Evolutionary conservation across 2,329 filamentous ascomycete genomes (phyloP), one percentile per base, ranked within the genome.

Genomic region (Colletotrichum orchidophilum): DNA sequence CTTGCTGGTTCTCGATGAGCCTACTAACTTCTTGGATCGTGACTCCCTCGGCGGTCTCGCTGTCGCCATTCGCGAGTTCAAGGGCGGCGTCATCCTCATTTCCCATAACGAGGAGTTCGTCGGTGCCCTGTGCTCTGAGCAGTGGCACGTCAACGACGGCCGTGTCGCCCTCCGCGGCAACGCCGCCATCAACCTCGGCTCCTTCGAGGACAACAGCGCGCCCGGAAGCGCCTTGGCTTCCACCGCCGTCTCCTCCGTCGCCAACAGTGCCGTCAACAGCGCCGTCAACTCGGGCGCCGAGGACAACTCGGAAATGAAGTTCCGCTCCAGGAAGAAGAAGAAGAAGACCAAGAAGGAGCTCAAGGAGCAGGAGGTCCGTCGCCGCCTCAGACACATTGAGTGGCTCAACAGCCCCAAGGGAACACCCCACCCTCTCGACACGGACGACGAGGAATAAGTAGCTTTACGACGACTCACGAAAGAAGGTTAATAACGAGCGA

Each of bases 71-170:
- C 94, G 95, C 76, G 96, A 98, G 80, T 99, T 97, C 90, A 97
- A 95, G 86, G 96, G 96, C 75, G 96, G 96, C 82, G 96, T 99
- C 2, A 95, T 99, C 74, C 97, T 99, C 92, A 99, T 99, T 83
- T 98, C 95, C 73, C 96, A 99, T 85, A 98, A 99, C 89, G 95
- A 98, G 80, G 96, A 99, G 82, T 99, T 99, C 78, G 95, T 99
- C 62, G 95, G 96, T 71, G 96, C 96, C 3, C 91, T 99, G 12
- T 96, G 96, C 83, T 94, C 93, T 4, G 97, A 99, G 86, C 95
- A 98, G 83, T 97, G 96, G 94, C 93, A 97, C 82, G 94, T 99
- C 75, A 92, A 90, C 66, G 94, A 96, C 77, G 96, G 96, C 2
- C 92, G 93, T 60, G 92, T 99, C 72, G 93, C 94, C 2, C 92